Evolutionary conservation across 192 early-diverging fungal genomes (phyloP).

Genomic region (Coemansia sp.): DNA sequence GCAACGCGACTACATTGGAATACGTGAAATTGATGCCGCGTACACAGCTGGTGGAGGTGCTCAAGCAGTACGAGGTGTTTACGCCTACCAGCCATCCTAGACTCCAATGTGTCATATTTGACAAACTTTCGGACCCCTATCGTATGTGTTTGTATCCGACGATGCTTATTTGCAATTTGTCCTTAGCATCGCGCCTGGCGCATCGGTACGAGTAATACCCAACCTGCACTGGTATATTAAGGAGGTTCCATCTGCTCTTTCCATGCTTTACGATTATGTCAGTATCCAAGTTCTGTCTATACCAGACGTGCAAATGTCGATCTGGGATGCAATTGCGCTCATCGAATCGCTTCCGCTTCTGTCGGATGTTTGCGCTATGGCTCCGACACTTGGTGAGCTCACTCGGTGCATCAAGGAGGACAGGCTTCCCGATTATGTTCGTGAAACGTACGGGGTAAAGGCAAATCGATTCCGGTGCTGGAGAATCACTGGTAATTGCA

Average conservation of each 20-base stretch:
- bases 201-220: not conserved
- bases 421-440: not conserved
- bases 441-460: not conserved
- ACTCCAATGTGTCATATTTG: not conserved
- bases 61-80: not conserved
- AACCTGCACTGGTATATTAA: not conserved
- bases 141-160: not conserved
- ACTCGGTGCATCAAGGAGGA: not conserved
- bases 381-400: not conserved
- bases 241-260: not conserved
- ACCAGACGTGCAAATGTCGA: not conserved
- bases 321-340: not conserved
- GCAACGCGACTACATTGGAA: not conserved
- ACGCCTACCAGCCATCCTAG: not conserved
- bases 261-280: not conserved
- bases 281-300: conserved; percentile 3
- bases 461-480: not conserved
- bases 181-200: not conserved
- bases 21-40: not conserved
- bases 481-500: not conserved
- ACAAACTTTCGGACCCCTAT: not conserved
- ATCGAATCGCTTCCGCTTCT: not conserved
- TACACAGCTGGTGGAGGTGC: not conserved
- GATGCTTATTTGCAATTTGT: not conserved
- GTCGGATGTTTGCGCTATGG: not conserved